Evolutionary conservation across 305 asterid species (phyloP), one percentile per base, ranked within the genome.

Genomic region (Solanum aculeatissimum): DNA sequence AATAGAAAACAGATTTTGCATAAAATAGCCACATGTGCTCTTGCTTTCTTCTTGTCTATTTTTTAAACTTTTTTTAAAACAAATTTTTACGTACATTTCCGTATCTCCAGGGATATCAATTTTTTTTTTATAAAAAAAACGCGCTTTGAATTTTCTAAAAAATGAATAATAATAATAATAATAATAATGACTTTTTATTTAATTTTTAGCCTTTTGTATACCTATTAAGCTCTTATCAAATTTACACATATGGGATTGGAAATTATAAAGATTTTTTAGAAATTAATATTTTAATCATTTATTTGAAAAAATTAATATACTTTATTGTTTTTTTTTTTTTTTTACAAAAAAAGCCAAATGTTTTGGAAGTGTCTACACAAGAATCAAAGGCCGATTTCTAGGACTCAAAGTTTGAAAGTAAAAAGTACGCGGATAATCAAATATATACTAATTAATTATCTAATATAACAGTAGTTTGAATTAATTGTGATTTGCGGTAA

Each of bases 11-110:
- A 88, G 71, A 66, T 63, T 27, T 6, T 38, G 2, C 55, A 66
- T 19, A 62, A 86, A 84, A 23, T 38, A 80, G 82, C 69, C 60
- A 81, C 94, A 92, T 92, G 88, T 91, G 94, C 83, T 42, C 70
- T 3, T 91, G 92, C 89, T 80, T 89, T 86, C 86, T 83, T 84
- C 72, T 42, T 84, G 80, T 85, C 86, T 69, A 27, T 45, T 63
- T 81, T 9, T 65, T 4, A 21, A 82, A 9, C 58, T 4, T 63
- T 62, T 51, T 51, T 55, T 23, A 40, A 19, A 32, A 68, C 40
- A 77, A 29, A 70, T 54, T 55, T 65, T 80, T 55, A 84, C 89
- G 93, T 89, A 91, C 91, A 62, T 27, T 49, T 85, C 89, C 92
- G 90, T 91, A 91, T 87, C 65, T 82, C 9, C 82, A 47, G 80